Evolutionary conservation across 768 basidiomycete genomes (phyloP).

Genomic region (Auriscalpium microsporum): DNA sequence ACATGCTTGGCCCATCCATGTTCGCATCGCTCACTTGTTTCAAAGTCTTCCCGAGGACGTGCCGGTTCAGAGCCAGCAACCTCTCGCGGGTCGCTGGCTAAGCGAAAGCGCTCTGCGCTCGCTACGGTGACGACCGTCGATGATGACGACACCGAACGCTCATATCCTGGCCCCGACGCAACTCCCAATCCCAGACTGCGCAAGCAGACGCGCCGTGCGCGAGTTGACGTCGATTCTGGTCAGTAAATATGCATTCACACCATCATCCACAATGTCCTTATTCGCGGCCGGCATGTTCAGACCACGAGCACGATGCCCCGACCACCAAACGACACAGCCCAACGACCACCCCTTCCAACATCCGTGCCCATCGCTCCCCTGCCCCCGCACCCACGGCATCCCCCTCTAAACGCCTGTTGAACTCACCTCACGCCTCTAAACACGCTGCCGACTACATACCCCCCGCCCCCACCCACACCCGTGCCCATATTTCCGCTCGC

Average conservation of each 20-base stretch:
- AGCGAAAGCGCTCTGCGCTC: conserved; percentile 32
- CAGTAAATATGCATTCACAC: not conserved
- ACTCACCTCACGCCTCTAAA: conserved; percentile 40
- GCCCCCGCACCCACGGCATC: conserved; percentile 19
- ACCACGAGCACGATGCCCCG: not conserved
- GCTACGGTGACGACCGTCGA: conserved; percentile 2
- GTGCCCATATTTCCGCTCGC: conserved; percentile 16
- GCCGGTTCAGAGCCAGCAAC: conserved; percentile 12
- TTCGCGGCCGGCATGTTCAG: too few species aligned
- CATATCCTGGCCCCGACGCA: conserved; percentile 23
- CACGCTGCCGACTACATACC: conserved; percentile 42
- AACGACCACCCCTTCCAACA: conserved; percentile 21
- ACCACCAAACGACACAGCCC: conserved; percentile 8
- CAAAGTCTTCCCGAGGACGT: conserved; percentile 13
- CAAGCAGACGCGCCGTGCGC: conserved; percentile 28
- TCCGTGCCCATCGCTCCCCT: conserved; percentile 7
- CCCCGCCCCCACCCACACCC: conserved; percentile 22
- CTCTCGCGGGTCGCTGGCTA: conserved; percentile 13
- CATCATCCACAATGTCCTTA: too few species aligned
- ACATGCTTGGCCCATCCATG: not conserved
- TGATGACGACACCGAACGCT: conserved; percentile 5
- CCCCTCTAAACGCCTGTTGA: conserved; percentile 19
- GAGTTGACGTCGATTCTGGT: not conserved
- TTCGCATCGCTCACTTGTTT: conserved; percentile 1
- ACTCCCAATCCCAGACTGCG: conserved; percentile 60